These are phyloP conservation scores for Eucalyptus curtisii DNA, from an alignment of 345 rosid species.

Conservation along the genomic window DNA sequence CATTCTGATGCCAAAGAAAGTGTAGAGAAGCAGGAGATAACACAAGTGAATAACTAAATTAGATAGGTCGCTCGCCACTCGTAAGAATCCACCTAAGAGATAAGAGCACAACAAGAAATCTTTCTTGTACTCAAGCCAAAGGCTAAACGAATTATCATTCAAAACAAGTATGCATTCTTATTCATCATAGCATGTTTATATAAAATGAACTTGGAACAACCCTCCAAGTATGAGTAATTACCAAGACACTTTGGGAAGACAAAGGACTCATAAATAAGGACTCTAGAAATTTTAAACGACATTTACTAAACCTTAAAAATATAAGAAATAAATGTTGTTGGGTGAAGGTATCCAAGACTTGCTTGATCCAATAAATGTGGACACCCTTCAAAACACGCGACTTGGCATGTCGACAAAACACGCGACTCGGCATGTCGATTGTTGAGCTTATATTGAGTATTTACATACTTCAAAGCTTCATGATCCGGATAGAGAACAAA, in stretches of 20 bases:
- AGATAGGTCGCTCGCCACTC: rapidly evolving
- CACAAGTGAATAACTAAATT: too few species aligned
- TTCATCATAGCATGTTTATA: neutral
- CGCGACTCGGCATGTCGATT: neutral
- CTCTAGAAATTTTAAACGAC: too few species aligned
- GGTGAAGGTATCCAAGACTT: too few species aligned
- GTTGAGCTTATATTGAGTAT: neutral
- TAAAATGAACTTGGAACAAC: neutral
- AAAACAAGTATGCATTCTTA: rapidly evolving
- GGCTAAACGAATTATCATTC: neutral
- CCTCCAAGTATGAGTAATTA: neutral
- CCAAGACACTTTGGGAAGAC: neutral
- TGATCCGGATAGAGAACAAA: neutral
- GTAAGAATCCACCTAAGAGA: neutral
- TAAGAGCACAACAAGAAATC: neutral
- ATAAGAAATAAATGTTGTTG: neutral
- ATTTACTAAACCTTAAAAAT: neutral
- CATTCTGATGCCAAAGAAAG: rapidly evolving
- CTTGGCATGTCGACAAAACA: too few species aligned
- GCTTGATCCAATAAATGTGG: too few species aligned
- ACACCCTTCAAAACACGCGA: rapidly evolving
- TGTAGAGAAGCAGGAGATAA: too few species aligned
- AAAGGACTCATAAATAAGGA: neutral
- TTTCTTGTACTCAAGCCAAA: neutral
- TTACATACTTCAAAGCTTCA: neutral